Evolutionary conservation across 345 rosid genomes (phyloP), one percentile per base, ranked within the genome.

Genomic region (Salix viminalis): DNA sequence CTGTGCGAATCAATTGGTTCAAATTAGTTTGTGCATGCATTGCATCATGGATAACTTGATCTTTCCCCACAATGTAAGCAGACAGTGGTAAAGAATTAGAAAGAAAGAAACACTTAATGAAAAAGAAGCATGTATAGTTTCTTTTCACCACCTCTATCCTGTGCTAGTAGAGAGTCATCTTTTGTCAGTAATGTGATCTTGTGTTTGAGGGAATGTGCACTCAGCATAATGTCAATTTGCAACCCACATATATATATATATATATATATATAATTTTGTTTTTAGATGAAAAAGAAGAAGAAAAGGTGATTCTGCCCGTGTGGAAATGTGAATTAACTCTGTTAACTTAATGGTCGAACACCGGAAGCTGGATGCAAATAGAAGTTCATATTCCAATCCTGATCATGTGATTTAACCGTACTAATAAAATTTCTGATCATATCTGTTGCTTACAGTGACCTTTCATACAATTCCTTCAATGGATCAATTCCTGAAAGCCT

Each of bases 401-500:
- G 10, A 18, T 4, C 19, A 18, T n/a, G 50, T 41, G 65, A 65
- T 74, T n/a, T 24, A 6, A 61, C 8, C 48, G 15, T 71, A 46
- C 23, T 14, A 46, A 56, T 66, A 39, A 14, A 44, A 56, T 52
- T 15, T 23, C 76, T 77, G 42, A 62, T 61, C 18, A 18, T 50
- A 37, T 67, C 5, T 67, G 9, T 48, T 70, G 41, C n/a, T 6
- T 72, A 60, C 89, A 96, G 99, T 85, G 99, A 96, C 78, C 91
- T 96, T 62, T 94, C 99, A n/a, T 91, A 87, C 85, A 96, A 96
- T 82, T 83, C 79, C 70, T 88, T 96, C 75, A 89, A 87, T 77
- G 99, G 94, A 77, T 88, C 98, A 36, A 92, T 96, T 82, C 97
- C 99, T 70, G 96, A 89, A 83, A 86, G 91, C 86, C 86, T 94